Conservation (phyloP, 441 rosid species). For the Sinapis alba region DNA sequence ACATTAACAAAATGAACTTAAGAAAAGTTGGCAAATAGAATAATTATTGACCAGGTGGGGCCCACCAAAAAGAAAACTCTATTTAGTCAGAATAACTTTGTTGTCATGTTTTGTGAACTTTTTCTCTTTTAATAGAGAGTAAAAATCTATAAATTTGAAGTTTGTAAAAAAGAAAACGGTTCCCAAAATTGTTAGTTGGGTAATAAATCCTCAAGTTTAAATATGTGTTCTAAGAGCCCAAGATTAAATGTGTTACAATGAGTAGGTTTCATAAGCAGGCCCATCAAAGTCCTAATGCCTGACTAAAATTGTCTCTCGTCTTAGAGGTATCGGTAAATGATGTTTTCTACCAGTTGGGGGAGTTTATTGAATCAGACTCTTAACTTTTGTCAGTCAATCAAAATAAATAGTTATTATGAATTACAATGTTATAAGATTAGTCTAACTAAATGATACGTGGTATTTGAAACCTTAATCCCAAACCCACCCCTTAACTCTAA, state of each 20-base stretch:
- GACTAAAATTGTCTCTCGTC: not conserved
- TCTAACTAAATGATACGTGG: not conserved
- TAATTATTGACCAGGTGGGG: too few species aligned
- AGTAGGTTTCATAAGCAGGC: not conserved
- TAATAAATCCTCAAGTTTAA: not conserved
- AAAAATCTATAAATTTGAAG: too few species aligned
- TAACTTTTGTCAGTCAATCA: not conserved
- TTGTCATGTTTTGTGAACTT: too few species aligned
- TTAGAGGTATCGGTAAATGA: not conserved
- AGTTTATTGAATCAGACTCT: not conserved
- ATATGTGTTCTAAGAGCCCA: not conserved
- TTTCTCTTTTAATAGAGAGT: too few species aligned
- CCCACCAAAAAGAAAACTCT: too few species aligned
- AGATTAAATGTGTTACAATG: not conserved
- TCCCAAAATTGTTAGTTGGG: too few species aligned
- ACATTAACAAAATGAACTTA: too few species aligned
- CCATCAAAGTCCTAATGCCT: not conserved
- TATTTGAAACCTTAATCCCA: too few species aligned
- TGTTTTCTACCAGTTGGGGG: not conserved
- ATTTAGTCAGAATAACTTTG: too few species aligned
- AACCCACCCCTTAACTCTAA: too few species aligned
- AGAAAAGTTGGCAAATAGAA: too few species aligned
- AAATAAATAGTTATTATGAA: not conserved
- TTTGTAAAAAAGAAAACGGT: too few species aligned
- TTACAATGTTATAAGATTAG: not conserved